Percentiles rank a stretch among this genome's conserved stretches.
These are phyloP conservation scores for Phialophora verrucosa DNA, from an alignment of 2,329 filamentous ascomycete species.

Conservation along the genomic window DNA sequence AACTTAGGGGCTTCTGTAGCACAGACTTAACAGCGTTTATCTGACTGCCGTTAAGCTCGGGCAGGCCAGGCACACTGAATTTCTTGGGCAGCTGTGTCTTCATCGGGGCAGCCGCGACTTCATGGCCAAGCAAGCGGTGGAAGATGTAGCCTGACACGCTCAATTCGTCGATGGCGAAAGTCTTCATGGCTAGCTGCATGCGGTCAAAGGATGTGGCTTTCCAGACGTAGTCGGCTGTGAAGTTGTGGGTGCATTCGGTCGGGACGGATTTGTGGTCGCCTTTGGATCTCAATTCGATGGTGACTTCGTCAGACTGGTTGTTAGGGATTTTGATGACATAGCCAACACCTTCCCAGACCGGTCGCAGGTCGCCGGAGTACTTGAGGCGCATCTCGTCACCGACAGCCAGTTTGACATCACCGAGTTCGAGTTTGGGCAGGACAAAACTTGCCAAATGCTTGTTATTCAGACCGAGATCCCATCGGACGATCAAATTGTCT, in stretches of 20 bases:
- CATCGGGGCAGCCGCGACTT: constrained; percentile 92
- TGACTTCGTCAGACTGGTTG: constrained; percentile 97
- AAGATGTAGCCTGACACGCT: constrained; percentile 99
- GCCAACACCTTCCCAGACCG: constrained; percentile 94
- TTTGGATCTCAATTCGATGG: constrained; percentile 89
- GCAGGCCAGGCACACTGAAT: constrained; percentile 91
- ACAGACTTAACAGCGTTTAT: constrained; percentile 96
- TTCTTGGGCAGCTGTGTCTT: constrained; percentile 96
- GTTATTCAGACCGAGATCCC: constrained; percentile 95
- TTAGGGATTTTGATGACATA: constrained; percentile 99
- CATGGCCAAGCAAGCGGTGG: constrained; percentile 92
- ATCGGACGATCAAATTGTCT: constrained; percentile 90
- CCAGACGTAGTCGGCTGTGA: constrained; percentile 99
- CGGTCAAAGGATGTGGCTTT: constrained; percentile 99
- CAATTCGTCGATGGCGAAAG: constrained; percentile 96
- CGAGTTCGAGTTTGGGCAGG: constrained; percentile 93
- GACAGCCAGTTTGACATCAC: constrained; percentile 96
- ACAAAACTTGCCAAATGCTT: constrained; percentile 96
- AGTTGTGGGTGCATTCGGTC: constrained; percentile 95
- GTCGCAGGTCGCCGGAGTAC: constrained; percentile 91
- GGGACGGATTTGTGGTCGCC: constrained; percentile 96
- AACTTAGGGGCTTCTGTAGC: constrained; percentile 86
- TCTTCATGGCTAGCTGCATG: constrained; percentile 99
- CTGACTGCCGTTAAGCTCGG: constrained; percentile 93
- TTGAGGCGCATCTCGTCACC: constrained; percentile 98